phyloP scores from a whole-genome alignment of 1,284 basidiomycete species.

The Apiotrichum veenhuisii region DNA sequence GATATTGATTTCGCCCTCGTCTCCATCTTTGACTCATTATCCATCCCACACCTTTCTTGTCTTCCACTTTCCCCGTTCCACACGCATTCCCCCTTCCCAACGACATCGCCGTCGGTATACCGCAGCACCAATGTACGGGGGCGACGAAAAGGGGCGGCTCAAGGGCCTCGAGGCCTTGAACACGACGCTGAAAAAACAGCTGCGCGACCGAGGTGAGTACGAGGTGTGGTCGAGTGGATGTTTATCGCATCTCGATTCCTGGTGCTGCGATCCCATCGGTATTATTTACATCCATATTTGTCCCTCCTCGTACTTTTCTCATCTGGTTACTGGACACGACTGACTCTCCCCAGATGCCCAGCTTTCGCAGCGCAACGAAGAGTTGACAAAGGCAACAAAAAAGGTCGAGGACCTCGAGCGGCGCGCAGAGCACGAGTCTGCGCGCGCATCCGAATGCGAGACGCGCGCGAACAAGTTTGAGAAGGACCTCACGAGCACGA shows the following conservation, averaged over 20 bases:
- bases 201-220: constrained; percentile 40
- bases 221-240: no score
- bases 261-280: no score
- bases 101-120: background rate
- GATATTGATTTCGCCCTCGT: background rate
- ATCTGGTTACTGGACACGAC: background rate
- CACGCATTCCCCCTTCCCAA: background rate
- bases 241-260: no score
- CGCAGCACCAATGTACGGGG: constrained; percentile 35
- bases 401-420: constrained; percentile 2
- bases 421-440: background rate
- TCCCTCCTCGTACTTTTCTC: background rate
- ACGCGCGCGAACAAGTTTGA: constrained; percentile 34
- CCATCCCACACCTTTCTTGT: no score
- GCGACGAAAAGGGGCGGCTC: constrained; percentile 27
- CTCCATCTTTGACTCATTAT: background rate
- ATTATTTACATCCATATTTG: no score
- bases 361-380: background rate
- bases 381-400: background rate
- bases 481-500: constrained; percentile 12
- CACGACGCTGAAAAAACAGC: constrained; percentile 38
- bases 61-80: background rate
- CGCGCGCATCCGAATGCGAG: constrained; percentile 31
- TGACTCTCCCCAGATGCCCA: background rate
- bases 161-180: constrained; percentile 43